phyloP scores from a whole-genome alignment of 2,329 filamentous ascomycete genomes.

The Didymella glomerata region DNA sequence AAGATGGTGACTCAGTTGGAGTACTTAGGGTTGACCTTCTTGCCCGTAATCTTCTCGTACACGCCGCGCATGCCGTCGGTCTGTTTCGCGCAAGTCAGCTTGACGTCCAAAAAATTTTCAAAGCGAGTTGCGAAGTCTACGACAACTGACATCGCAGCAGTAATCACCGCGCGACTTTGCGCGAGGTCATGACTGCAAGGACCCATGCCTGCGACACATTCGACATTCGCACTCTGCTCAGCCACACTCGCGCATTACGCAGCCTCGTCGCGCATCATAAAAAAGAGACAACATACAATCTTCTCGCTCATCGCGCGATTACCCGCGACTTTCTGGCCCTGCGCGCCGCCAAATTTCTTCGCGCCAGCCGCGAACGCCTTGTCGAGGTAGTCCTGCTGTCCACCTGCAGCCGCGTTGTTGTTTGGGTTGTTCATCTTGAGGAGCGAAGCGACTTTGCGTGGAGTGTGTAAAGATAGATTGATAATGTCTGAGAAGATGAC shows the following conservation, averaged over 20 bases:
- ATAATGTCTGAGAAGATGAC: not conserved
- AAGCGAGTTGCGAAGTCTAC: too few relatives aligned
- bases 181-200: too few relatives aligned
- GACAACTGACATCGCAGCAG: too few relatives aligned
- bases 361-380: slow-evolving; percentile 55
- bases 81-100: slow-evolving; percentile 21
- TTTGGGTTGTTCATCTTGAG: slow-evolving; percentile 14
- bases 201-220: too few relatives aligned
- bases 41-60: slow-evolving; percentile 62
- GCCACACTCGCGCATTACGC: not conserved
- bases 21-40: slow-evolving; percentile 58
- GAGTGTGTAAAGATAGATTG: not conserved
- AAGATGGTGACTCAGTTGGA: slow-evolving; percentile 59
- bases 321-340: slow-evolving; percentile 49
- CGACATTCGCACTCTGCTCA: too few relatives aligned
- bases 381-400: slow-evolving; percentile 20
- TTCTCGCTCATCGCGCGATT: slow-evolving; percentile 51
- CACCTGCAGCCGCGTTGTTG: slow-evolving; percentile 14
- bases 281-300: slow-evolving; percentile 49
- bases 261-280: not conserved
- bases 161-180: too few relatives aligned
- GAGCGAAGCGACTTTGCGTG: not conserved
- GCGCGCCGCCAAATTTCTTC: slow-evolving; percentile 56
- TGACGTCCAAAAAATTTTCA: too few relatives aligned
- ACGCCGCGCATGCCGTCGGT: slow-evolving; percentile 59